Evolutionary conservation across 768 basidiomycete genomes (phyloP).

Genomic region (Pleurotus djamor): DNA sequence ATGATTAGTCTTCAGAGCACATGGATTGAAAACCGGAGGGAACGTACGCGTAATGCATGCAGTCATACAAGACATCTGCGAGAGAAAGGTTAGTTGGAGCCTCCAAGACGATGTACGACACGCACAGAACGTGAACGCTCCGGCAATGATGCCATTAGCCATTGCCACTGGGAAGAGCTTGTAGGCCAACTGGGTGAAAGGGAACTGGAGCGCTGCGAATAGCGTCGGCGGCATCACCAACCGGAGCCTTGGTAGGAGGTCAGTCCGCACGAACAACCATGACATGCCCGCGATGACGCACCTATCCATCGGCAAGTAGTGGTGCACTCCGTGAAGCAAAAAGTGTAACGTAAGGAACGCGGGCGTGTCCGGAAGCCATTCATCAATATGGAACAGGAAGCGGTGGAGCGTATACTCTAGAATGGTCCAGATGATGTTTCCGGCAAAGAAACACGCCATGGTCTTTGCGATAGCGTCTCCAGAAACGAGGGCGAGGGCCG

Average conservation of each 20-base stretch:
- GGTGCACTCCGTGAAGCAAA: constrained; percentile 92
- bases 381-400: constrained; percentile 96
- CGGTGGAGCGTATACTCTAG: constrained; percentile 93
- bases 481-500: constrained; percentile 45
- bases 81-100: constrained; percentile 5
- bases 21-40: neutral
- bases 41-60: constrained; percentile 88
- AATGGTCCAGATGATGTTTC: constrained; percentile 92
- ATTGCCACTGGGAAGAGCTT: constrained; percentile 76
- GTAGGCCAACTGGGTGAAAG: constrained; percentile 87
- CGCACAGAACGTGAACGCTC: constrained; percentile 76
- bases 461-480: constrained; percentile 51
- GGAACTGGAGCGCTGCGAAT: constrained; percentile 73
- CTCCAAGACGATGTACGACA: constrained; percentile 11
- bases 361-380: constrained; percentile 79
- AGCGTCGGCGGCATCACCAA: constrained; percentile 96
- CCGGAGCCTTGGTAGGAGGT: constrained; percentile 48
- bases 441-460: constrained; percentile 70
- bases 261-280: neutral
- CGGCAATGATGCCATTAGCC: constrained; percentile 91
- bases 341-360: constrained; percentile 86
- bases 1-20: constrained; percentile 9
- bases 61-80: constrained; percentile 81
- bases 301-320: constrained; percentile 97
- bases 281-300: constrained; percentile 26